Evolutionary conservation across 2,329 filamentous ascomycete species (phyloP), one percentile per base, ranked within the genome.

Genomic region (Sordariomycetes sp.): DNA sequence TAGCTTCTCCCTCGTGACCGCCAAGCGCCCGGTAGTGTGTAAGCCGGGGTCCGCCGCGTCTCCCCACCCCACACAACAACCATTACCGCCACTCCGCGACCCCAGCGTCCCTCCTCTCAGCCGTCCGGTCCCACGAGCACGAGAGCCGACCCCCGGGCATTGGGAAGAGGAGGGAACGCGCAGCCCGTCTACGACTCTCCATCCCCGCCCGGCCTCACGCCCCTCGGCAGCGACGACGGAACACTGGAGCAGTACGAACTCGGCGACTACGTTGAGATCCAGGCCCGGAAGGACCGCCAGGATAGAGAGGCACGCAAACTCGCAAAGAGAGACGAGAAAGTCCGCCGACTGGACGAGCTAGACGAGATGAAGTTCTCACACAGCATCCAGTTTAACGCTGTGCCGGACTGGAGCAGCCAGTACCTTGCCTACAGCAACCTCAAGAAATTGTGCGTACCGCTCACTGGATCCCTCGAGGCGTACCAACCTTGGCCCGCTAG

Each of bases 291-390:
- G 55, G 62, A 66, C 59, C 61, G 59, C 45, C 61, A 65, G 59
- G 67, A 69, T 35, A 66, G 65, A 56, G 67, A 72, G 59, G 61
- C 63, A 42, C 69, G 68, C 56, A 65, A 64, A 62, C 66, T 62
- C 61, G 63, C 67, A 22, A 84, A 80, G 70, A 74, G 77, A 66
- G 71, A 72, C 63, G 75, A 79, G 69, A 90, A 90, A 76, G 79
- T 82, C 69, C 75, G 76, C 67, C 81, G 81, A 78, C 84, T 91
- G 65, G 81, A 88, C 64, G 77, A 85, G 64, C 81, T 78, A 63
- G 85, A 87, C 83, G 89, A 90, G 68, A 99, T 99, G 94, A 97
- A 97, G 85, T 99, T 99, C 79, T 97, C 92, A 20, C 94, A 99
- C 71, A 97, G 92, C 73, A 86, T 99, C 65, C 94, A 99, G 77